Percentiles rank a stretch among this genome's conserved stretches.
These are phyloP conservation scores for Clarkia xantiana DNA, from an alignment of 345 rosid genomes.

Conservation along the genomic window DNA sequence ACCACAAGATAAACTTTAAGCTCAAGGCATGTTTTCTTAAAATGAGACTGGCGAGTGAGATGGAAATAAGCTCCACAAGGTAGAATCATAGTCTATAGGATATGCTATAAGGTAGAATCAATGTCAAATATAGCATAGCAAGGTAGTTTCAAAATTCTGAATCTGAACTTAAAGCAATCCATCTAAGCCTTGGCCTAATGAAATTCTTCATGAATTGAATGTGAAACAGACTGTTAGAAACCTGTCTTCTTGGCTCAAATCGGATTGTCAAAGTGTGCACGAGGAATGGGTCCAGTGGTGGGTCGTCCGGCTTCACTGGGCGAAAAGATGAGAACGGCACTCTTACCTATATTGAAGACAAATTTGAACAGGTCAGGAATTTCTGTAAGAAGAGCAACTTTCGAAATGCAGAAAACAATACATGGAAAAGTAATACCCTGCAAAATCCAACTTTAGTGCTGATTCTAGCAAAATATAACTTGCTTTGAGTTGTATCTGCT, in stretches of 20 bases:
- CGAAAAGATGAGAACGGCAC: constrained; percentile 90
- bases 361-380: constrained; percentile 2
- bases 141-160: no score
- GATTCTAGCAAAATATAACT: constrained; percentile 76
- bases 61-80: no score
- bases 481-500: constrained; percentile 73
- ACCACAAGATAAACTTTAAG: not conserved
- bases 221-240: constrained; percentile 7
- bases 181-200: no score
- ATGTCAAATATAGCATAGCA: no score
- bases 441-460: constrained; percentile 87
- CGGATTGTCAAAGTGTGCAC: constrained; percentile 82
- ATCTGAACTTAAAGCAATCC: no score
- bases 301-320: constrained; percentile 92
- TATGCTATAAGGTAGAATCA: no score
- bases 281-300: constrained; percentile 84
- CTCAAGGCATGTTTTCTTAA: no score
- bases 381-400: not conserved
- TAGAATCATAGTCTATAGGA: no score
- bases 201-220: not conserved
- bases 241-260: constrained; percentile 98
- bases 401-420: not conserved
- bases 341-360: constrained; percentile 69
- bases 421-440: constrained; percentile 32
- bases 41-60: no score